Evolutionary conservation across 2,329 filamentous ascomycete species (phyloP), one percentile per base, ranked within the genome.

Genomic region (Neofusicoccum sp.): DNA sequence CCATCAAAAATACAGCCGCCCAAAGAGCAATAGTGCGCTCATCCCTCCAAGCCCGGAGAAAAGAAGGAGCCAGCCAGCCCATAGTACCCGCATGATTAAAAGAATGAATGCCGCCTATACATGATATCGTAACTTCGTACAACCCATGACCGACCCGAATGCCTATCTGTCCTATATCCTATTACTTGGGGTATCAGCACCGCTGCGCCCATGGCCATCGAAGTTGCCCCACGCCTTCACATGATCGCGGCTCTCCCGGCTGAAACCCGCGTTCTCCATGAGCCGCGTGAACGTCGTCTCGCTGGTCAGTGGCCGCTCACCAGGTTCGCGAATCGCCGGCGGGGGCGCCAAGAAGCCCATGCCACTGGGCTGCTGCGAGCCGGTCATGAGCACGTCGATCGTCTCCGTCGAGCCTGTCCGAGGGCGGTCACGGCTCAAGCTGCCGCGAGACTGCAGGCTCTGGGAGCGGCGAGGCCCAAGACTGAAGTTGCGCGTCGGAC

Each of bases 381-480:
- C 68, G 4, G 72, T 73, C 74, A 76, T 75, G n/a, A 76, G 63
- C 24, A 79, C 74, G 57, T 78, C 73, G 38, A 80, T 79, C 0
- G 78, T 80, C 57, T 79, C 78, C 34, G 72, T 73, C 60, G 75
- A 77, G 12, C 66, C 72, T 31, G 64, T 72, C 26, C 75, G 65
- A 8, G 63, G 60, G 8, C 48, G 69, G 14, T 14, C 65, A 63
- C 28, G 62, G 64, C 28, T 38, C n/a, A 58, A 14, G 4, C 30
- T 33, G 28, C 16, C 54, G 26, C 31, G 44, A 4, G 20, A 16
- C 57, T 28, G 20, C 20, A 60, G 11, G 20, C 58, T 51, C 34
- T 60, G 43, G 44, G 45, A 47, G 45, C 44, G 44, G 41, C 41
- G 58, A n/a, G 58, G 58, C 14, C 38, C 58, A 24, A 56, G 51